Evolutionary conservation across 2,329 filamentous ascomycete genomes (phyloP), one percentile per base, ranked within the genome.

Genomic region (Zasmidium angulare): DNA sequence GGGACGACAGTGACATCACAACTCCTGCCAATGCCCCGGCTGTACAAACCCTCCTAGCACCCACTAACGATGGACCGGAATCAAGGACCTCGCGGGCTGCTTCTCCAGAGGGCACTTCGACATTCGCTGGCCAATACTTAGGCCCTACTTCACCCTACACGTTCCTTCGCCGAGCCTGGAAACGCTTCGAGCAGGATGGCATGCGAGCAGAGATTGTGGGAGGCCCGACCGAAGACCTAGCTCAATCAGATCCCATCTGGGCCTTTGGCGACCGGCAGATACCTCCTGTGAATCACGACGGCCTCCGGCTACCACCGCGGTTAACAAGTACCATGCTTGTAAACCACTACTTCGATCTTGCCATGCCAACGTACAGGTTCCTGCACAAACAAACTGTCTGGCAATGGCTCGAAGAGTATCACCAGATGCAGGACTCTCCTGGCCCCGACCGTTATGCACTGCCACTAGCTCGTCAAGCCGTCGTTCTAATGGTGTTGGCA

Each of bases 401-500:
- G 55, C 64, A 66, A 36, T 79, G 75, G 74, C 73, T 83, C 11
- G 71, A 74, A 11, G 77, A 80, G 22, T 78, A 81, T 46, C 82
- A 82, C 58, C 77, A 20, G 17, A 54, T 78, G 73, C 19, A 69
- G 75, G 46, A 77, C 77, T 12, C n/a, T n/a, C n/a, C 69, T 72
- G 17, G 78, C 79, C 31, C 29, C 12, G 50, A 75, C 66, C 67
- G 46, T 71, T 74, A 53, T 61, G 68, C 78, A 12, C 76, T 78
- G 31, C 74, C 77, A 1, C 74, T 75, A 7, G 75, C 76, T 2
- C 77, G 75, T 53, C 73, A 77, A 1, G 81, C 81, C 0, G 65
- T 83, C 20, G 68, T 85, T 1, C 77, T 84, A 36, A 78, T 84
- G 67, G 77, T 83, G 1, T 79, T 86, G 62, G 83, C 83, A 0